Conservation (phyloP, 352 stramenopile species). For the Pythium dissimile region DNA sequence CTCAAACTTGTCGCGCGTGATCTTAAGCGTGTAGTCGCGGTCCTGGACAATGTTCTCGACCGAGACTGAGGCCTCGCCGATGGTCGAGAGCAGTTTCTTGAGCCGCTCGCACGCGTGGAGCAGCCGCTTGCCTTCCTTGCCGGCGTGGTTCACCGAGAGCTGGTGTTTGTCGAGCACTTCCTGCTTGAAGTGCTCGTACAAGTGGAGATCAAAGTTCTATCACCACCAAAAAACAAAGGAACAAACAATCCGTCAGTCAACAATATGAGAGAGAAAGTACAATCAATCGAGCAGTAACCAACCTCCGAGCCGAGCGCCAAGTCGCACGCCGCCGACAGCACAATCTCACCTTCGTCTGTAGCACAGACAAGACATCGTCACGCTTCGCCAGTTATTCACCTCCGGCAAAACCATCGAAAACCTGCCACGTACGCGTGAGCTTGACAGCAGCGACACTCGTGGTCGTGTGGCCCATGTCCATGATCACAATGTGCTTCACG, state of each 20-base stretch:
- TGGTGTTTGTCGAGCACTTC: slow-evolving; percentile 58
- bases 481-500: slow-evolving; percentile 73
- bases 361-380: background rate
- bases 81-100: slow-evolving; percentile 89
- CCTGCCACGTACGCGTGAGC: slow-evolving; percentile 36
- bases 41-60: slow-evolving; percentile 85
- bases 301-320: slow-evolving; percentile 58
- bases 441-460: slow-evolving; percentile 72
- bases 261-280: background rate
- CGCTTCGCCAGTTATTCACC: background rate
- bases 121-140: slow-evolving; percentile 84
- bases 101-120: slow-evolving; percentile 86
- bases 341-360: slow-evolving; percentile 41
- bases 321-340: slow-evolving; percentile 55
- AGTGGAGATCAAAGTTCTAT: slow-evolving; percentile 60
- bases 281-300: too few relatives aligned
- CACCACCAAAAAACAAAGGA: background rate
- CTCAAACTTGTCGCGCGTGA: slow-evolving; percentile 72
- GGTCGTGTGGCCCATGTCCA: slow-evolving; percentile 86
- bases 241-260: background rate
- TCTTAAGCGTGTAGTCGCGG: slow-evolving; percentile 73
- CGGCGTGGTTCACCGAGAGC: slow-evolving; percentile 45
- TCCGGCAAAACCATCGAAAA: background rate
- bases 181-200: slow-evolving; percentile 81
- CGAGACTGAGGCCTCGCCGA: slow-evolving; percentile 67